Evolutionary conservation across 768 basidiomycete species (phyloP), one percentile per base, ranked within the genome.

Genomic region (Chiua virens): DNA sequence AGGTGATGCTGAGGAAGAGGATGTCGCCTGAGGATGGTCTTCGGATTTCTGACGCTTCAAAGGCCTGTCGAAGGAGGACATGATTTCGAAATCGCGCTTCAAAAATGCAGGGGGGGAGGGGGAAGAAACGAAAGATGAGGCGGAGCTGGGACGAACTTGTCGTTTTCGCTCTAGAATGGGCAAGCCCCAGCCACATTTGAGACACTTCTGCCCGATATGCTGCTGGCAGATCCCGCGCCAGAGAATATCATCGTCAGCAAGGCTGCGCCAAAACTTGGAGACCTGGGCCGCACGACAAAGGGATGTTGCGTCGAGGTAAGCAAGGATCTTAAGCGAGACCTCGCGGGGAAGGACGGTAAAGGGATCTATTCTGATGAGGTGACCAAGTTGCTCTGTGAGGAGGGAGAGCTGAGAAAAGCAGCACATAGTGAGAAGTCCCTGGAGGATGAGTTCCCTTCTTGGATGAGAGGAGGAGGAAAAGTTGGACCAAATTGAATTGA

Each of bases 361-460:
- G 10, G 96, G 97, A 68, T 99, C 97, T 69, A 98, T 86, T 59
- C 97, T 87, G 68, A 97, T 98, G 59, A 98, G 86, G 58, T 91
- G 86, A 30, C 85, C 77, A 53, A 98, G 89, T 47, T 93, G 88
- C 56, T 97, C 92, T 27, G 93, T 88, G 52, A 99, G 86, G 44
- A 98, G 88, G 23, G 97, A 98, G 25, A 99, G 86, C 64, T 99
- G 94, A 42, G 91, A 95, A 76, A 97, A 98, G 73, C 97, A 98
- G 70, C 95, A 98, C 93, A 99, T 98, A 15, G 97, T 98, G 59
- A 99, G 84, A 52, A 99, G 81, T 36, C 97, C 97, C 62, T 91
- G 92, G 43, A 99, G 87, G 66, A 98, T 98, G 66, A 98, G 84
- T 48, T 89, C 92, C 34, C 97, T 82, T 32, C 90, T 85, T 6